Evolutionary conservation across 176 grass and related monocot species (phyloP).

Genomic region (Carex pumila): DNA sequence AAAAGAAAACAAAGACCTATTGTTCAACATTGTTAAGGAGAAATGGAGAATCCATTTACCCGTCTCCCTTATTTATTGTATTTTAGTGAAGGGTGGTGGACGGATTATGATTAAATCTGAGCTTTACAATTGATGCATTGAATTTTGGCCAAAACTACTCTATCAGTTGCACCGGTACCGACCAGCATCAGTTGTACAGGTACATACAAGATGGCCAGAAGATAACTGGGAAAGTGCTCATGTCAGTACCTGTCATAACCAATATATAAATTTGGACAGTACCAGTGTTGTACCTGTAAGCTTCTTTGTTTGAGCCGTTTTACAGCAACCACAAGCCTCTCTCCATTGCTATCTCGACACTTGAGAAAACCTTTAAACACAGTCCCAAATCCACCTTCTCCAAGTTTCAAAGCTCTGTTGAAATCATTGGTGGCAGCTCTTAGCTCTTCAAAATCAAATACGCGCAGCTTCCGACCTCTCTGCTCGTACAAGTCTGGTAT

Average conservation of each 20-base stretch:
- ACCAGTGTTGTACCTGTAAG: slow-evolving; percentile 42
- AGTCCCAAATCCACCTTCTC: slow-evolving; percentile 79
- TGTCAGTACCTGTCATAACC: neutral
- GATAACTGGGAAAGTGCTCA: too few relatives aligned
- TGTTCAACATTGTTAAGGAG: too few relatives aligned
- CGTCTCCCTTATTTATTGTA: neutral
- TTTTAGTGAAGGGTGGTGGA: neutral
- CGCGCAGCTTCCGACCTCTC: slow-evolving; percentile 47
- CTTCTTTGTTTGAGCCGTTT: slow-evolving; percentile 81
- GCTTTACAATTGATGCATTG: neutral
- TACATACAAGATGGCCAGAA: too few relatives aligned
- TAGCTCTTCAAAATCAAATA: slow-evolving; percentile 71
- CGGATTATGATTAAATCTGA: neutral
- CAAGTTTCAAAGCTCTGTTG: slow-evolving; percentile 76
- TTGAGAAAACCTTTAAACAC: slow-evolving; percentile 77
- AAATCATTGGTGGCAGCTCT: slow-evolving; percentile 55
- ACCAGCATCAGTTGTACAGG: too few relatives aligned
- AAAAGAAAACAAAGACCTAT: neutral
- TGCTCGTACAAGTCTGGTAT: slow-evolving; percentile 74
- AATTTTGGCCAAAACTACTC: neutral
- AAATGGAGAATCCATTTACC: too few relatives aligned
- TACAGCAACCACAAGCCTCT: slow-evolving; percentile 50
- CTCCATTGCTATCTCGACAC: slow-evolving; percentile 22
- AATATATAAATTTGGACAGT: neutral
- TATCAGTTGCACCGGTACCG: neutral